A percentile compares a stretch with the other conserved stretches of the same genome.
Evolutionary conservation across 371 early-diverging fungal genomes (phyloP).

Genomic region (Synchytrium microbalum): DNA sequence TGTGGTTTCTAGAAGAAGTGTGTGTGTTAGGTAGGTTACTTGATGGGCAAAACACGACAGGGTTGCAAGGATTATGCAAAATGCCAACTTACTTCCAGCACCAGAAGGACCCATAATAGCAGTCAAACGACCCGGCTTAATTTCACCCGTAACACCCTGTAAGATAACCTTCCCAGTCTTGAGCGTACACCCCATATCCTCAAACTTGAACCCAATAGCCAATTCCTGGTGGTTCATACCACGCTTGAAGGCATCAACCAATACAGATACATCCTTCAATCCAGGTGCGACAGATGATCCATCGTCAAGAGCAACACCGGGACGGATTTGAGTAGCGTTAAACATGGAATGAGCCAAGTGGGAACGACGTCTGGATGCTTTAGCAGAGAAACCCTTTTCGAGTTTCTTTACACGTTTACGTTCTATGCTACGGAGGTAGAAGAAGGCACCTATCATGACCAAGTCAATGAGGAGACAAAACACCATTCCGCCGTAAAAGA

Average conservation of each 20-base stretch:
- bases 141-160: slow-evolving; percentile 6
- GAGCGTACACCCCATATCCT: slow-evolving; percentile 2
- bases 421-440: not conserved
- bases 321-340: slow-evolving; percentile 23
- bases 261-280: slow-evolving; percentile 30
- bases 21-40: not conserved
- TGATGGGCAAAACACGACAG: not conserved
- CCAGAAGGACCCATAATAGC: slow-evolving; percentile 13
- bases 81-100: slow-evolving; percentile 1
- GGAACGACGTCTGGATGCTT: no score
- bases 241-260: slow-evolving; percentile 4
- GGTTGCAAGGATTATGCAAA: not conserved
- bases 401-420: not conserved
- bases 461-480: slow-evolving; percentile 16
- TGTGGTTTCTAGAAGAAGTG: slow-evolving; percentile 8
- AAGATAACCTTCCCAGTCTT: slow-evolving; percentile 4
- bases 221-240: slow-evolving; percentile 2
- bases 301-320: slow-evolving; percentile 25
- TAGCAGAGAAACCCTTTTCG: no score
- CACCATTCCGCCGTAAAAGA: slow-evolving; percentile 16
- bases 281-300: slow-evolving; percentile 24
- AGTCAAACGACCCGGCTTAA: slow-evolving; percentile 1
- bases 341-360: slow-evolving; percentile 23
- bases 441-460: not conserved
- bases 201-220: slow-evolving; percentile 6